These are phyloP conservation scores for Acer yangbiense DNA, from an alignment of 345 rosid genomes.

Conservation along the genomic window DNA sequence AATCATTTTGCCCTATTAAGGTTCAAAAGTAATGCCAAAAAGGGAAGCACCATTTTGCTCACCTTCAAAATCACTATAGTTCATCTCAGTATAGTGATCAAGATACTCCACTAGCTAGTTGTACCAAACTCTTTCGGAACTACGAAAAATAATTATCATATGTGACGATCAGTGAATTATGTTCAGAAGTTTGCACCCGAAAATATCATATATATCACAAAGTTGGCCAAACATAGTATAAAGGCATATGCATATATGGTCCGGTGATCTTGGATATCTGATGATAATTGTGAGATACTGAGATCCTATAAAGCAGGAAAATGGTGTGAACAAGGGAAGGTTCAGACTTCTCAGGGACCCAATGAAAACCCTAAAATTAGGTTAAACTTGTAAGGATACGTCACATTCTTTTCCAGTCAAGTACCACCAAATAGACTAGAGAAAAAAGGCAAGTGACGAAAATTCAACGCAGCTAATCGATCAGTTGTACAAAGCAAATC, in stretches of 20 bases:
- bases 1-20: constrained; percentile 34
- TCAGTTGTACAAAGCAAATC: constrained; percentile 2
- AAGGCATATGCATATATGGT: neutral
- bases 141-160: no score
- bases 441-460: neutral
- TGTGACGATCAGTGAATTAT: no score
- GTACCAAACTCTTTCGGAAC: neutral
- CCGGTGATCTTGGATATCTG: no score
- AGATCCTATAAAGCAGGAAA: neutral
- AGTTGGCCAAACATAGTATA: constrained; percentile 7
- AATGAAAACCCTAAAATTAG: constrained; percentile 1
- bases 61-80: neutral
- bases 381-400: constrained; percentile 18
- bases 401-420: constrained; percentile 28
- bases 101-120: neutral
- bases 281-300: neutral
- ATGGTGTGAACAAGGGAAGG: neutral
- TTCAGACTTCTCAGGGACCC: constrained; percentile 1
- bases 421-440: constrained; percentile 29
- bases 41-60: constrained; percentile 11
- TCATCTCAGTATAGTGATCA: constrained; percentile 3
- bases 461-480: neutral
- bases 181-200: no score
- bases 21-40: constrained; percentile 40
- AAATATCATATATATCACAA: neutral